These are phyloP conservation scores for Cladosporium phlei DNA, from an alignment of 2,329 filamentous ascomycete species.

Conservation along the genomic window DNA sequence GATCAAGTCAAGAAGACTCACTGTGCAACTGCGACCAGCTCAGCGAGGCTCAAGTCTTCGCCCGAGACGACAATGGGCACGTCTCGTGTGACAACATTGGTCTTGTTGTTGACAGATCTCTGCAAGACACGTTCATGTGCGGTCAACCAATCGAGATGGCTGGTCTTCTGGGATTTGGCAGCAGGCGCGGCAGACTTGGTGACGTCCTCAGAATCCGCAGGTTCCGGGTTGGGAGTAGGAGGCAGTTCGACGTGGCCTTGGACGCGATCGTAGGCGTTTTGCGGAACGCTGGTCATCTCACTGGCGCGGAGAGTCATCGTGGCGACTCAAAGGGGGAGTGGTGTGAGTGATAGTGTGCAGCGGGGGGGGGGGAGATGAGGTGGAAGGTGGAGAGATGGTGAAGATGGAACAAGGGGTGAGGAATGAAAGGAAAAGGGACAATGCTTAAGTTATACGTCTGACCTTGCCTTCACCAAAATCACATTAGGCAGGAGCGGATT, in stretches of 20 bases:
- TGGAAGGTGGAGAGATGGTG: neutral
- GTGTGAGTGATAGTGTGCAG: neutral
- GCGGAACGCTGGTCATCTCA: conserved; percentile 3
- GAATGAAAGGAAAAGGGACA: neutral
- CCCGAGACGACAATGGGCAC: conserved; percentile 9
- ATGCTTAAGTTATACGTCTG: neutral
- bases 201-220: neutral
- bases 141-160: conserved; percentile 3
- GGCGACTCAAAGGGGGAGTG: neutral
- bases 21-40: conserved; percentile 13
- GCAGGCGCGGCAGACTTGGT: neutral
- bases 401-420: neutral
- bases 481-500: conserved; percentile 4
- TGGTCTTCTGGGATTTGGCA: neutral
- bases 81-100: neutral
- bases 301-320: conserved; percentile 5
- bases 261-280: conserved; percentile 9
- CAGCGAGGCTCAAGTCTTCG: conserved; percentile 10
- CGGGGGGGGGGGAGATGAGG: neutral
- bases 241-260: conserved; percentile 3
- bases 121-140: conserved; percentile 2
- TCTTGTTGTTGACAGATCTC: neutral
- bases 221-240: conserved; percentile 7
- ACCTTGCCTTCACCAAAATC: neutral
- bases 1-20: neutral